Percentiles rank a stretch among this genome's conserved stretches.
Conservation (phyloP, 768 basidiomycete genomes). For the Coprinopsis sp. region DNA sequence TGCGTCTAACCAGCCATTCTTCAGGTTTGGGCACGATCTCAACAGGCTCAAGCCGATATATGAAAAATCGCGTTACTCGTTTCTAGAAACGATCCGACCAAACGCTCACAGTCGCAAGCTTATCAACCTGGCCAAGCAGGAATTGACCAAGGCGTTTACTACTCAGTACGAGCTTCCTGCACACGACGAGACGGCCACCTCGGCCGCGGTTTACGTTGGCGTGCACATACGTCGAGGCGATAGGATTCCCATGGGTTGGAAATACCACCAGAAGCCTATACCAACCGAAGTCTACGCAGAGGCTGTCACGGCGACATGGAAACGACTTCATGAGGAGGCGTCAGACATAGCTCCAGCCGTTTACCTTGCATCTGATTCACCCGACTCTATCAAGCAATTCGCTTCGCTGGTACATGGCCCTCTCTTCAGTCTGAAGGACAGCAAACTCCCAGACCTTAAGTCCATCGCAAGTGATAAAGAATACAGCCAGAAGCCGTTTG, state of each 20-base stretch:
- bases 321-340: slow-evolving; percentile 22
- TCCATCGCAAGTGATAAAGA: slow-evolving; percentile 45
- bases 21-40: slow-evolving; percentile 49
- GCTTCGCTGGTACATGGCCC: slow-evolving; percentile 31
- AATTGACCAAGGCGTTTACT: slow-evolving; percentile 30
- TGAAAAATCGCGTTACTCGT: slow-evolving; percentile 40
- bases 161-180: slow-evolving; percentile 8
- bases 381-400: slow-evolving; percentile 39
- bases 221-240: slow-evolving; percentile 66
- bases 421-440: slow-evolving; percentile 44
- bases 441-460: slow-evolving; percentile 37
- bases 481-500: slow-evolving; percentile 54
- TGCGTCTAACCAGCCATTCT: background rate
- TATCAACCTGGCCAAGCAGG: slow-evolving; percentile 45
- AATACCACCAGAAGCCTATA: slow-evolving; percentile 40
- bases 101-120: slow-evolving; percentile 40
- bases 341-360: slow-evolving; percentile 30
- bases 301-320: slow-evolving; percentile 39
- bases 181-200: slow-evolving; percentile 6
- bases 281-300: slow-evolving; percentile 46
- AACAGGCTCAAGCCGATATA: slow-evolving; percentile 57
- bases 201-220: slow-evolving; percentile 37
- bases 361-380: slow-evolving; percentile 63
- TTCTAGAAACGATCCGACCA: slow-evolving; percentile 50
- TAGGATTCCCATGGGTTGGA: slow-evolving; percentile 40